A percentile compares a stretch with the other conserved stretches of the same genome.
Evolutionary conservation across 352 stramenopile species (phyloP).

Genomic region (Pythium periplocum): DNA sequence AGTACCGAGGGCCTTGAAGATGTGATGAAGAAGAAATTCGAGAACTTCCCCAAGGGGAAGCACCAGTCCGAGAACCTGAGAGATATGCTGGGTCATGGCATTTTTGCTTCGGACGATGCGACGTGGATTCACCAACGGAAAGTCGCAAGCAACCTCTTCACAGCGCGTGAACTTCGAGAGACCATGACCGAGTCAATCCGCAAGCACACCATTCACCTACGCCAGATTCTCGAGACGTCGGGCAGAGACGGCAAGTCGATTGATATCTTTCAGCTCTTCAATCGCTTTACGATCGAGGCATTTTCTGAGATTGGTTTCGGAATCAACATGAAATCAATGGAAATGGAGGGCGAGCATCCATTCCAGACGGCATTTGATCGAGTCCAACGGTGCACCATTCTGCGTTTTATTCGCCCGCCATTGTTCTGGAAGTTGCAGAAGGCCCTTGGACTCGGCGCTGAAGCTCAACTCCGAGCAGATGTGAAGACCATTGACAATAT

Average conservation of each 20-base stretch:
- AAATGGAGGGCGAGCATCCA: conserved; percentile 32
- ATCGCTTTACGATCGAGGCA: conserved; percentile 41
- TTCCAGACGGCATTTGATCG: conserved; percentile 46
- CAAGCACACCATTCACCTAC: conserved; percentile 21
- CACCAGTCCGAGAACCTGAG: conserved; percentile 19
- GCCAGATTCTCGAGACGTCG: conserved; percentile 17
- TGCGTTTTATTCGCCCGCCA: conserved; percentile 25
- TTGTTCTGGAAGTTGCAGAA: conserved; percentile 41
- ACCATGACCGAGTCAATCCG: conserved; percentile 34
- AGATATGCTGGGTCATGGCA: conserved; percentile 60
- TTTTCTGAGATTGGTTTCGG: conserved; percentile 56
- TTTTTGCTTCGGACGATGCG: conserved; percentile 52
- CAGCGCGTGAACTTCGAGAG: conserved; percentile 41
- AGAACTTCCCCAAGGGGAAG: conserved; percentile 44
- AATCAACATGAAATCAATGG: conserved; percentile 35
- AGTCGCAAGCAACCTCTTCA: conserved; percentile 83
- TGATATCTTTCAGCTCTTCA: conserved; percentile 34
- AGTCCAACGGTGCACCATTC: conserved; percentile 16
- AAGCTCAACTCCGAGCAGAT: conserved; percentile 24
- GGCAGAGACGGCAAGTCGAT: conserved; percentile 12
- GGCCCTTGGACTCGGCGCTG: conserved; percentile 21
- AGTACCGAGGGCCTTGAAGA: conserved; percentile 33
- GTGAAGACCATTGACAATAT: conserved; percentile 36
- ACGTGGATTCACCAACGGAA: conserved; percentile 68
- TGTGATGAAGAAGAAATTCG: conserved; percentile 44